These are phyloP conservation scores for Amauroascus niger DNA, from an alignment of 2,329 filamentous ascomycete species.

Conservation along the genomic window DNA sequence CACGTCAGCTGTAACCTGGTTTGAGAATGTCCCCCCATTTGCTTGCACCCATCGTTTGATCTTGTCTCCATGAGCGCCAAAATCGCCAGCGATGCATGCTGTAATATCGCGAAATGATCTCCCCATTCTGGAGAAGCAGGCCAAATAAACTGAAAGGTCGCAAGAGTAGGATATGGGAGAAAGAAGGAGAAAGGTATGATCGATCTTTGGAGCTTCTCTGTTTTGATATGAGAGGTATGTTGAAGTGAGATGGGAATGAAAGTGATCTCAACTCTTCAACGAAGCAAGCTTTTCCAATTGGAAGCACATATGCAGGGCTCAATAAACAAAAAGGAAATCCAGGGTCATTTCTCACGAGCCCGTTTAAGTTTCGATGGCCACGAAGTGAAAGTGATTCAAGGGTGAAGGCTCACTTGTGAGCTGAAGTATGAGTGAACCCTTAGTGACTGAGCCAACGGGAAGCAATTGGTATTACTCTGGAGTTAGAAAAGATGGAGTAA, in stretches of 20 bases:
- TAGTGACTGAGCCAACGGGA: not conserved
- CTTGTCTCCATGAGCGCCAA: constrained; percentile 46
- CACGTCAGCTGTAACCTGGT: constrained; percentile 44
- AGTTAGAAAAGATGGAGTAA: not conserved
- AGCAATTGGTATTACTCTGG: not conserved
- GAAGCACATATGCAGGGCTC: not conserved
- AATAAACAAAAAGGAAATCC: not conserved
- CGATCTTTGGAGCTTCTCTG: too few species aligned
- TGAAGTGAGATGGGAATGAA: not conserved
- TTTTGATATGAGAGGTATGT: too few species aligned
- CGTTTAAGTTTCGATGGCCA: not conserved
- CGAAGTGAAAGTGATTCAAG: not conserved
- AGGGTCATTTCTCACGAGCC: not conserved
- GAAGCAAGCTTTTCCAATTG: too few species aligned
- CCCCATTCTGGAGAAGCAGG: constrained; percentile 24
- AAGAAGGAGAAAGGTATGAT: too few species aligned
- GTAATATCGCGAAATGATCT: constrained; percentile 44
- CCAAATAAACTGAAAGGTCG: not conserved
- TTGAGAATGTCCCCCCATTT: constrained; percentile 51
- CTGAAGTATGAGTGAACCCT: too few species aligned
- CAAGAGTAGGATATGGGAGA: not conserved
- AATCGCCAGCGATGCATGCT: constrained; percentile 51
- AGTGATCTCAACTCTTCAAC: too few species aligned
- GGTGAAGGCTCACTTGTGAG: not conserved
- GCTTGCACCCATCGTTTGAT: constrained; percentile 56